These are phyloP conservation scores for Saitozyma podzolica DNA, from an alignment of 768 basidiomycete species.

Conservation along the genomic window DNA sequence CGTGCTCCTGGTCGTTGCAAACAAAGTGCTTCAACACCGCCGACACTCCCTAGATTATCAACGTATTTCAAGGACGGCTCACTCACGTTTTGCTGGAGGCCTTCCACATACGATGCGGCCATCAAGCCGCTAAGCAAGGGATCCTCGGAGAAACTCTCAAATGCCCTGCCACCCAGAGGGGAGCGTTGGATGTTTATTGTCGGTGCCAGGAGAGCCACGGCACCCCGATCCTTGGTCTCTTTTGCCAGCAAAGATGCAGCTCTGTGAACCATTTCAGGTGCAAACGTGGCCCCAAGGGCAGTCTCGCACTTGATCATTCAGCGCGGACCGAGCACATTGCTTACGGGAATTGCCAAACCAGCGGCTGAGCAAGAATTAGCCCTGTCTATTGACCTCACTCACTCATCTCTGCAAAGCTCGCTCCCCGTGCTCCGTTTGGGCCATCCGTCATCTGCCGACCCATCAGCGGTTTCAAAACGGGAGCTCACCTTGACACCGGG, in stretches of 20 bases:
- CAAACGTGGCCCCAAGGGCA: too few relatives aligned
- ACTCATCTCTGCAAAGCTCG: too few relatives aligned
- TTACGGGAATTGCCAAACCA: too few relatives aligned
- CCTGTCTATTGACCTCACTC: too few relatives aligned
- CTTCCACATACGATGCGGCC: constrained; percentile 1
- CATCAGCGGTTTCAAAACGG: too few relatives aligned
- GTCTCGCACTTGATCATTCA: too few relatives aligned
- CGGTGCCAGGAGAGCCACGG: constrained; percentile 61
- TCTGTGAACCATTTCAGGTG: too few relatives aligned
- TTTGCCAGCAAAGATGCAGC: background rate
- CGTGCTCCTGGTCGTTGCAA: constrained; percentile 71
- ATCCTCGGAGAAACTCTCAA: constrained; percentile 22
- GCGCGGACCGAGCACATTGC: too few relatives aligned
- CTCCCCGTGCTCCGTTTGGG: too few relatives aligned
- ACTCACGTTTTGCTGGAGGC: background rate
- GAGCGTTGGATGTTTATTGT: constrained; percentile 77
- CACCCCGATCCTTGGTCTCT: constrained; percentile 2
- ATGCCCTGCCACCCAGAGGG: constrained; percentile 54
- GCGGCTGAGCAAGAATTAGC: too few relatives aligned
- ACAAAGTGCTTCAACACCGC: constrained; percentile 65
- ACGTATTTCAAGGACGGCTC: background rate
- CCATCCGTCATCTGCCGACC: too few relatives aligned
- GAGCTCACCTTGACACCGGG: background rate
- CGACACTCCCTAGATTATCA: background rate
- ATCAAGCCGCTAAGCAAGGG: constrained; percentile 12